Percentiles rank a stretch among this genome's conserved stretches.
Evolutionary conservation across 371 early-diverging fungal species (phyloP).

Genomic region (Neoconidiobolus thromboides): DNA sequence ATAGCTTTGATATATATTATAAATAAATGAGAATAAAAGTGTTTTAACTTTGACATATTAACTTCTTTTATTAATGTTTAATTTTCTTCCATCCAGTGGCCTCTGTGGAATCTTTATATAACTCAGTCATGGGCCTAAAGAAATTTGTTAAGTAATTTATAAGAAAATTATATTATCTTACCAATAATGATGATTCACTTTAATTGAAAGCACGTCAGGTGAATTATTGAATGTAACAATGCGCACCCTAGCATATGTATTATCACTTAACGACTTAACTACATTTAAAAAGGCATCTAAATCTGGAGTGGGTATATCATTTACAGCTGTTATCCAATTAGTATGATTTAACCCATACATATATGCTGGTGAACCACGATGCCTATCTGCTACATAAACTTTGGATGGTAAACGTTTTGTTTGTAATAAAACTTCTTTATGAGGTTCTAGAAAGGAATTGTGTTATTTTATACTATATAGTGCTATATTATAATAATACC

Average conservation of each 20-base stretch:
- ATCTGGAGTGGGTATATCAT: conserved; percentile 29
- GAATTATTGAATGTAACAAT: conserved; percentile 58
- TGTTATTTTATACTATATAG: too few relatives aligned
- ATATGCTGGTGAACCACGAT: conserved; percentile 59
- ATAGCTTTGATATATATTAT: too few relatives aligned
- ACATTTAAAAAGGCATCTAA: conserved; percentile 37
- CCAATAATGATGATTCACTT: conserved; percentile 65
- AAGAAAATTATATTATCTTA: conserved; percentile 15
- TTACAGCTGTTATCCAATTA: conserved; percentile 56
- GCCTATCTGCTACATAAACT: conserved; percentile 47
- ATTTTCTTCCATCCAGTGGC: conserved; percentile 3
- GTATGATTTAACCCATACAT: conserved; percentile 64
- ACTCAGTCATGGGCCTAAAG: conserved; percentile 6
- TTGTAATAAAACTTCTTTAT: conserved; percentile 61
- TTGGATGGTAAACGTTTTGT: conserved; percentile 43
- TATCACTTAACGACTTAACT: conserved; percentile 38
- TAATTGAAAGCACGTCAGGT: conserved; percentile 55
- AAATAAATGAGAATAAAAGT: too few relatives aligned
- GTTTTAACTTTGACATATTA: too few relatives aligned
- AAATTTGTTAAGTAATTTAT: background rate
- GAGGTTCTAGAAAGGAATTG: conserved; percentile 24
- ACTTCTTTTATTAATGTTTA: too few relatives aligned
- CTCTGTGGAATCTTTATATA: background rate
- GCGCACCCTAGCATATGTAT: conserved; percentile 64
- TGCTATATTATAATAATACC: conserved; percentile 13